Conservation (phyloP, 2,329 filamentous ascomycete species). For the Cercospora berteroae region DNA sequence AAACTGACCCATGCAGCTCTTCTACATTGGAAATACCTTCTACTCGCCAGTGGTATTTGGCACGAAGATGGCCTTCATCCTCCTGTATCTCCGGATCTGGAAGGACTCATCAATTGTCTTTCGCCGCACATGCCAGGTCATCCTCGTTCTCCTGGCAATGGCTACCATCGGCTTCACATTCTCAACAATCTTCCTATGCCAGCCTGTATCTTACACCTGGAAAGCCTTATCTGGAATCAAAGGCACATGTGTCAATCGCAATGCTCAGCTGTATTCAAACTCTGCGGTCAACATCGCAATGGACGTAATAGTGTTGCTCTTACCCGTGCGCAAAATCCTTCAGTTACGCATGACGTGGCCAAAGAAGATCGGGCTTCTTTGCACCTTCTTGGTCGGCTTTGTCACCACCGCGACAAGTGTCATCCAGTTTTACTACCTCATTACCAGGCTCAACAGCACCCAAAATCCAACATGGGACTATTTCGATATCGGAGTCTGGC, state of each 20-base stretch:
- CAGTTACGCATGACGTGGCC: conserved; percentile 21
- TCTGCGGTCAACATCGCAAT: conserved; percentile 19
- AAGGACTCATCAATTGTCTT: conserved; percentile 19
- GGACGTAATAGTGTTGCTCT: conserved; percentile 21
- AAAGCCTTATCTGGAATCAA: conserved; percentile 14
- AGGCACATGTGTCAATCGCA: conserved; percentile 17
- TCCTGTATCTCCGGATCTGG: conserved; percentile 25
- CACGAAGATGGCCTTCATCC: conserved; percentile 22
- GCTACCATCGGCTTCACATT: conserved; percentile 22
- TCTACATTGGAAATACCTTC: conserved; percentile 22
- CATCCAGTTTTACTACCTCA: conserved; percentile 19
- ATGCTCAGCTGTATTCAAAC: conserved; percentile 18
- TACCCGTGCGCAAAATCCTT: conserved; percentile 22
- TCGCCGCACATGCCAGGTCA: conserved; percentile 18
- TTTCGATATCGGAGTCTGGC: conserved; percentile 24
- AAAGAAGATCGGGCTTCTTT: conserved; percentile 19
- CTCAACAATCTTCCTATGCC: conserved; percentile 21
- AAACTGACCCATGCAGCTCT: conserved; percentile 9
- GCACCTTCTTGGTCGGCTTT: conserved; percentile 20
- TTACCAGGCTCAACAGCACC: conserved; percentile 4
- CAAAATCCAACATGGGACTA: conserved; percentile 26
- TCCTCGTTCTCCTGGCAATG: conserved; percentile 13
- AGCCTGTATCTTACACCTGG: conserved; percentile 19
- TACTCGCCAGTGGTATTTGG: conserved; percentile 22
- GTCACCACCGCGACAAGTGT: conserved; percentile 18